Percentiles rank a stretch among this genome's conserved stretches.
These are phyloP conservation scores for Arabis hirsuta DNA, from an alignment of 345 rosid genomes.

Conservation along the genomic window DNA sequence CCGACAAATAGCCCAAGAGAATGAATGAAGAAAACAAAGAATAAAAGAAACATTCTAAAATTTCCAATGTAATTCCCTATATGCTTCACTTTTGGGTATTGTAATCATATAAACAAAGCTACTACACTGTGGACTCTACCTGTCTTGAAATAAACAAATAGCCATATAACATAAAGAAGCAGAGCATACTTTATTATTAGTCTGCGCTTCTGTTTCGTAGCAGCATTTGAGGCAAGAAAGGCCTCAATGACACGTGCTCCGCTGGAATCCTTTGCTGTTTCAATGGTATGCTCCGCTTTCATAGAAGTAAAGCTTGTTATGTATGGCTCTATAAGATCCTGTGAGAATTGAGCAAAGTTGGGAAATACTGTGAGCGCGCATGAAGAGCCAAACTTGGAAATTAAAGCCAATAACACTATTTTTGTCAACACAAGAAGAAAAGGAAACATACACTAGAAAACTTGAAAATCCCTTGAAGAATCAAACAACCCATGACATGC, in stretches of 20 bases:
- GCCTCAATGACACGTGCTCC: slow-evolving; percentile 94
- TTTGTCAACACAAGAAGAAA: slow-evolving; percentile 23
- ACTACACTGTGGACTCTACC: slow-evolving; percentile 8
- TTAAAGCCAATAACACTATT: slow-evolving; percentile 4
- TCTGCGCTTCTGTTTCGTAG: slow-evolving; percentile 74
- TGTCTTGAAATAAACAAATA: slow-evolving; percentile 9
- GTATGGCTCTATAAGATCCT: slow-evolving; percentile 80
- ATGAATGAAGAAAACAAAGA: background rate
- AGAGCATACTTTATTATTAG: slow-evolving; percentile 70
- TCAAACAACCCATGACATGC: slow-evolving; percentile 85
- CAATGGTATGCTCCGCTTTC: slow-evolving; percentile 69
- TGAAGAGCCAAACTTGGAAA: slow-evolving; percentile 29
- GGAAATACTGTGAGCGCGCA: slow-evolving; percentile 4
- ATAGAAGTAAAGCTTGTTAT: slow-evolving; percentile 69
- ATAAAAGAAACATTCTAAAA: background rate
- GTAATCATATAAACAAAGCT: slow-evolving; percentile 17
- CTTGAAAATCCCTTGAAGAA: slow-evolving; percentile 84
- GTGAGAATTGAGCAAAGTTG: slow-evolving; percentile 34
- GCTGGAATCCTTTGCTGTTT: slow-evolving; percentile 74
- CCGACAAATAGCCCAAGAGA: slow-evolving; percentile 1
- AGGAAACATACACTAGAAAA: slow-evolving; percentile 69
- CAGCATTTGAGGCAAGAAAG: slow-evolving; percentile 73
- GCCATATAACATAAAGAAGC: slow-evolving; percentile 29
- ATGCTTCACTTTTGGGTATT: slow-evolving; percentile 16
- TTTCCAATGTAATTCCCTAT: background rate